Base-by-base conservation (phyloP, 805 yeast genomes). In the Hanseniaspora thailandica region DNA sequence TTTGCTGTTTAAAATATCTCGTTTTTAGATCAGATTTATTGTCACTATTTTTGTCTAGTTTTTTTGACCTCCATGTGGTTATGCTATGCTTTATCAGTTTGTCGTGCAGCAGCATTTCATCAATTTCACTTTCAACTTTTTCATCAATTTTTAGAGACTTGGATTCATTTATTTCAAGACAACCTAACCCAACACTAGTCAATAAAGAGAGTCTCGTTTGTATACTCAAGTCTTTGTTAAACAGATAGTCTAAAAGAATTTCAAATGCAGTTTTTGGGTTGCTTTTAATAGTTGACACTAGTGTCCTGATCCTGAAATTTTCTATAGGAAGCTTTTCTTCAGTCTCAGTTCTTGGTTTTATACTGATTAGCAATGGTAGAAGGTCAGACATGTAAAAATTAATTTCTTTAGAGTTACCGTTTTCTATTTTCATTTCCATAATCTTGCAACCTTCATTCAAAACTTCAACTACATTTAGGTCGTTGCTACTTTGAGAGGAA, bases 161-260 rank as follows among this genome's bases (percentile, higher is more conserved):
- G 17, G 20, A 13, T 74, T 71, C 30, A 71, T 64, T 0, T 88
- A 88, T 69, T 57, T 84, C 87, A 56, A 95, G 67, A 0, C 88
- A 86, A 2, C 85, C 77, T 23, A 88, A 67, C 0, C 89, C 82
- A 12, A 86, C 62, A 0, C 85, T 69, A 4, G 89, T 77, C 19
- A 93, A 65, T 8, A 89, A 71, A 28, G 77, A 68, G 67, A 89
- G 71, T 46, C 97, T 67, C 56, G 82, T 89, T 56, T 84, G 93
- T 19, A 93, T 64, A 0, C 95, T 86, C 57, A 83, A 78, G 61
- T 90, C 98, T 0, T 89, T 88, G 0, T 75, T 31, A 28, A 50
- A 50, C 23, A 50, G 19, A 15, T 13, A 34, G 4, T 50, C 35
- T 71, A 34, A 78, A 69, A 17, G 88, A 68, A 17, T 81, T 63